Conservation (phyloP, 1,284 basidiomycete genomes). For the Fomitopsis pinicola region DNA sequence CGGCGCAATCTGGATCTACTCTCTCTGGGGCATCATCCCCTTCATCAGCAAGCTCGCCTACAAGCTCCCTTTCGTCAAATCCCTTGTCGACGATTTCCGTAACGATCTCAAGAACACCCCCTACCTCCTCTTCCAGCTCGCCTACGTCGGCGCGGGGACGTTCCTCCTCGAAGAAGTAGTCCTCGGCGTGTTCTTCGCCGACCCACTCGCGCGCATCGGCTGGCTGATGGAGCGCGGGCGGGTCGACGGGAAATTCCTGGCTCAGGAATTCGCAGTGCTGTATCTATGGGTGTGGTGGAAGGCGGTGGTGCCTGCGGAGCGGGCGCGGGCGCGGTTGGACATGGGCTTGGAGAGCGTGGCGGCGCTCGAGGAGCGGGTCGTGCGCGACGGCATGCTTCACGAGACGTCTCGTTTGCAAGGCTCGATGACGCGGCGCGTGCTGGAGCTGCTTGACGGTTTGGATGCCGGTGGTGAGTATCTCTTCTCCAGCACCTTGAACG, state of each 20-base stretch:
- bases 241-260: background rate
- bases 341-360: background rate
- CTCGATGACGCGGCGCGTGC: too few species aligned
- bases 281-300: background rate
- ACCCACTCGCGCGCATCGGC: background rate
- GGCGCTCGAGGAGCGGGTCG: background rate
- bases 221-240: background rate
- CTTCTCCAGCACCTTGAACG: too few species aligned
- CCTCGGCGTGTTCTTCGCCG: background rate
- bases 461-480: too few species aligned
- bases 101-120: background rate
- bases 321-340: background rate
- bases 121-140: background rate
- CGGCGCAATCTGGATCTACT: background rate
- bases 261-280: background rate
- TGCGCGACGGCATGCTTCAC: background rate
- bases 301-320: background rate
- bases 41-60: background rate
- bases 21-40: background rate
- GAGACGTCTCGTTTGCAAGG: too few species aligned
- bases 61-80: background rate
- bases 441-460: too few species aligned
- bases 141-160: background rate
- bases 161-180: background rate
- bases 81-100: background rate